Conservation (phyloP, 805 yeast species). For the Cyberlindnera americana region DNA sequence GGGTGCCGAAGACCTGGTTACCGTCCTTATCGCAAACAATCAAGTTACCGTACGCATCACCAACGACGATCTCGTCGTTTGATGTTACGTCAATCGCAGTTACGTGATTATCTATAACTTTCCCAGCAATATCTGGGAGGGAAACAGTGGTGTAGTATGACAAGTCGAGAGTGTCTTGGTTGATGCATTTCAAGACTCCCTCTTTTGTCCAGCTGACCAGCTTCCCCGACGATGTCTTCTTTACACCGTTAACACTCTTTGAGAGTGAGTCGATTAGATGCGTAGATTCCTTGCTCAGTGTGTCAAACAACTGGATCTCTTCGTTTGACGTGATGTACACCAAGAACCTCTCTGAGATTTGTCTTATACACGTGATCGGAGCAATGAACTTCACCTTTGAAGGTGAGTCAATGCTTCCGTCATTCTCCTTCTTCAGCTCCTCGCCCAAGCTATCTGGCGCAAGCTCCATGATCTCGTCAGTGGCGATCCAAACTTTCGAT, state of each 20-base stretch:
- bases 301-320: constrained; percentile 33
- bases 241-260: constrained; percentile 38
- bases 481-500: constrained; percentile 31
- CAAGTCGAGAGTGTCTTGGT: constrained; percentile 18
- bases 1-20: constrained; percentile 27
- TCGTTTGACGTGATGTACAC: constrained; percentile 36
- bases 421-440: constrained; percentile 25
- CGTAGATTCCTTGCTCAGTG: constrained; percentile 9
- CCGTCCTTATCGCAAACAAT: constrained; percentile 21
- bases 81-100: constrained; percentile 36
- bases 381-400: constrained; percentile 24
- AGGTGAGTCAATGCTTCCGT: constrained; percentile 34
- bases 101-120: constrained; percentile 37
- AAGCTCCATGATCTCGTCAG: constrained; percentile 12
- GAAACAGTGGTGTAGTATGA: constrained; percentile 10
- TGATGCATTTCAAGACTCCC: constrained; percentile 36
- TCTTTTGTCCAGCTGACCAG: constrained; percentile 40
- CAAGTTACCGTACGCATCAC: constrained; percentile 49
- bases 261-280: constrained; percentile 36
- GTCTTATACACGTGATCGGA: constrained; percentile 23
- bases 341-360: constrained; percentile 26
- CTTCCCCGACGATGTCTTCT: constrained; percentile 31
- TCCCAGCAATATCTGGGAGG: constrained; percentile 28
- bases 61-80: constrained; percentile 33
- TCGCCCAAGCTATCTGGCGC: constrained; percentile 26